Evolutionary conservation across 208 protist species (phyloP), one percentile per base, ranked within the genome.

Genomic region (Acanthamoeba pearcei): DNA sequence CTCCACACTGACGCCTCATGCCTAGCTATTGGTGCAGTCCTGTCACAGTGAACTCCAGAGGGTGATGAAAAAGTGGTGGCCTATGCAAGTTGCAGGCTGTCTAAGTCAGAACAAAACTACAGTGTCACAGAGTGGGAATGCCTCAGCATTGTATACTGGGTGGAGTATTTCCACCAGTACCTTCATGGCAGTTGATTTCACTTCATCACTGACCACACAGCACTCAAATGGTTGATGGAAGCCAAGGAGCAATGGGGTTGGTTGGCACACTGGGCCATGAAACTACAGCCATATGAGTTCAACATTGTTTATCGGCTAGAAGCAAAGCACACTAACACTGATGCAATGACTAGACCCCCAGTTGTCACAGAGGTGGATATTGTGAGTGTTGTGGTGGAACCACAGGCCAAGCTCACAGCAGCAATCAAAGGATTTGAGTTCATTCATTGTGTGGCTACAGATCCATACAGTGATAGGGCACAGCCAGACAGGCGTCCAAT

Each of bases 281-380:
- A 62, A 3, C 82, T 89, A 6, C 82, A 89, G 10, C 29, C 46
- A 60, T 62, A 89, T 89, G 15, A 89, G 19, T 89, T 66, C 42
- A 29, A 89, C n/a, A 89, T 89, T 29, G 24, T 46, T 9, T 29
- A 89, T 60, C 62, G 82, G 2, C 46, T 13, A 60, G 24, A 12
- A 51, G 13, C 38, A 6, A 89, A 89, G 82, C 82, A 89, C 24
- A 3, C 3, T 5, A 89, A 89, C 53, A 12, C 42, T 1, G 10
- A 89, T 62, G 82, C 55, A 27, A 51, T 89, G 46, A 89, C 46
- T 12, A 51, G 51, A 29, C 49, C 82, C 10, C 82, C 82, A 24
- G 6, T 89, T 55, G 49, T 90, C 8, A 29, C 9, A 0, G 32
- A 83, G 5, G 38, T 0, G 6, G n/a, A 83, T 6, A 83, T 83